Conservation (phyloP, 1,284 basidiomycete species). For the Ganoderma resinaceum region DNA sequence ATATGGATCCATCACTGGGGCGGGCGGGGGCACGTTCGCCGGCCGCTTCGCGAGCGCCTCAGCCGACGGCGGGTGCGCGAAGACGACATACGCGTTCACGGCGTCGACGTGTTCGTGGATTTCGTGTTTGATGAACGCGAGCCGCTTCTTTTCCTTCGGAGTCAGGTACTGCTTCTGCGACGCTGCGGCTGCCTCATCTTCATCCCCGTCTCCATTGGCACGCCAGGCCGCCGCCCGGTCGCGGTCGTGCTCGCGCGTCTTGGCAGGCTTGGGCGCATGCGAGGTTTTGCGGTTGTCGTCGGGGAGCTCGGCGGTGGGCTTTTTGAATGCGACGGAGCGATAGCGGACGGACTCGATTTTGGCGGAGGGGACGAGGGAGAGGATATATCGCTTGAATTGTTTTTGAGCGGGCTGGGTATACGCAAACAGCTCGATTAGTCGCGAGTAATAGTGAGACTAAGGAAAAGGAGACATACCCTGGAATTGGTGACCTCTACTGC, state of each 20-base stretch:
- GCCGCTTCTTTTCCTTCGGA: slow-evolving; percentile 89
- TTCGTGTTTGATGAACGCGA: slow-evolving; percentile 94
- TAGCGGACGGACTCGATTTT: slow-evolving; percentile 92
- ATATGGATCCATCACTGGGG: slow-evolving; percentile 69
- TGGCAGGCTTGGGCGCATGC: slow-evolving; percentile 39
- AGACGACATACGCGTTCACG: slow-evolving; percentile 89
- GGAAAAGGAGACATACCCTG: slow-evolving; percentile 56
- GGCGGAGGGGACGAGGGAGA: slow-evolving; percentile 69
- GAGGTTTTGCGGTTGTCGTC: slow-evolving; percentile 39
- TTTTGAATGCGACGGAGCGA: slow-evolving; percentile 88
- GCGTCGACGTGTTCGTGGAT: slow-evolving; percentile 76
- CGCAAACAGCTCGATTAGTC: neutral
- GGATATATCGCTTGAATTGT: slow-evolving; percentile 75
- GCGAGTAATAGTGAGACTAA: neutral
- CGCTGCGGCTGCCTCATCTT: slow-evolving; percentile 46
- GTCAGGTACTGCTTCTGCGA: slow-evolving; percentile 74
- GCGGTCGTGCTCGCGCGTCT: slow-evolving; percentile 57
- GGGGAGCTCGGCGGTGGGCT: slow-evolving; percentile 73
- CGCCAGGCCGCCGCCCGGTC: slow-evolving; percentile 78
- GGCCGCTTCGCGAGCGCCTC: slow-evolving; percentile 38
- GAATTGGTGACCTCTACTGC: slow-evolving; percentile 78
- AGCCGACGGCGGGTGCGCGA: slow-evolving; percentile 69
- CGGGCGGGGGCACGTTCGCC: slow-evolving; percentile 63
- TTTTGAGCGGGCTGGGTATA: slow-evolving; percentile 62
- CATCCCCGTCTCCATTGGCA: slow-evolving; percentile 43